Conservation (phyloP, 306 rosid species). For the Fragaria ananassa region DNA sequence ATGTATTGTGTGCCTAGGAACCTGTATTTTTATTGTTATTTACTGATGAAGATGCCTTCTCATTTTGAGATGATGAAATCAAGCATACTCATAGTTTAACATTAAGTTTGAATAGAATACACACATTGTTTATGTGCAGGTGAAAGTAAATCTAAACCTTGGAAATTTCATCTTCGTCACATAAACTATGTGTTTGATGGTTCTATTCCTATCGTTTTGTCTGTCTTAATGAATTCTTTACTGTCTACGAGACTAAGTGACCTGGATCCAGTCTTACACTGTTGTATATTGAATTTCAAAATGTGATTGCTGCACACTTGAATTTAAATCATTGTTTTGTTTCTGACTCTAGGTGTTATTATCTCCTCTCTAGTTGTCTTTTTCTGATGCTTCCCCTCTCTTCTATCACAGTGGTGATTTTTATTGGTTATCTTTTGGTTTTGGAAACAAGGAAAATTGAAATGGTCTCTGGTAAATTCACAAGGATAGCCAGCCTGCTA, state of each 20-base stretch:
- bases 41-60: slow-evolving; percentile 50
- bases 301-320: slow-evolving; percentile 38
- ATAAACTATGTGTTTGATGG: slow-evolving; percentile 51
- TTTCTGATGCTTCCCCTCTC: slow-evolving; percentile 9
- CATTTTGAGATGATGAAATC: slow-evolving; percentile 48
- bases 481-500: slow-evolving; percentile 2
- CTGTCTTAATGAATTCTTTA: slow-evolving; percentile 26
- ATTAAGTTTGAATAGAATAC: slow-evolving; percentile 15
- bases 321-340: slow-evolving; percentile 19
- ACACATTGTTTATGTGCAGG: slow-evolving; percentile 27
- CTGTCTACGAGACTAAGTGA: slow-evolving; percentile 47
- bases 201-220: slow-evolving; percentile 53
- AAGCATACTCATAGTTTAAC: slow-evolving; percentile 39
- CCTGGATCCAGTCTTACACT: slow-evolving; percentile 67
- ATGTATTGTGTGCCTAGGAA: slow-evolving; percentile 27
- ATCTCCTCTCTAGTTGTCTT: slow-evolving; percentile 18
- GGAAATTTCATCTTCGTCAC: slow-evolving; percentile 43
- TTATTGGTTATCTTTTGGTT: not conserved
- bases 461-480: slow-evolving; percentile 17
- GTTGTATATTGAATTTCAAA: slow-evolving; percentile 31
- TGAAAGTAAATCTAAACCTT: slow-evolving; percentile 21
- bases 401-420: not conserved
- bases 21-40: slow-evolving; percentile 27
- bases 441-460: not conserved
- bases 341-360: slow-evolving; percentile 35